Base-by-base conservation (phyloP, 345 rosid genomes). In the Isatis tinctoria region DNA sequence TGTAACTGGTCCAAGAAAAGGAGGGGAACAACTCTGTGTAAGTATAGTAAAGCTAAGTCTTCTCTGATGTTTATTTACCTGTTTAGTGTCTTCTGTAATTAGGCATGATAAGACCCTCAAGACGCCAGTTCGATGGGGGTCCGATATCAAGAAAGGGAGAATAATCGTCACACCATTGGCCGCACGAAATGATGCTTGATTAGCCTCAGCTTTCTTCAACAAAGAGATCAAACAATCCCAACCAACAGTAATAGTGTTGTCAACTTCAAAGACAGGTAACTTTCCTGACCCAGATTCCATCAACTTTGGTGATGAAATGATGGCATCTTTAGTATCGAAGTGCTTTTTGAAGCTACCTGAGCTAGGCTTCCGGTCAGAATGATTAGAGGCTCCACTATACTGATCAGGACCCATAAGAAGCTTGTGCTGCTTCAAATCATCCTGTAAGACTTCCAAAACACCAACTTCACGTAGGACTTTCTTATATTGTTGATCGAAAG, bases 391-490 rank as follows among this genome's bases (percentile, higher is more conserved):
- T 51, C 76, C 70, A 75, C 70, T 81, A 60, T 59, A 83, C 47
- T 85, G 83, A 14, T 92, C 96, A 53, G 89, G 80, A 60, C 94
- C 94, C 79, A 79, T 78, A 79, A 96, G 93, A 82, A 85, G 86
- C 82, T 88, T 92, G 82, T 96, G 92, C 81, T 90, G 97, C 90
- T 86, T 92, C 81, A 96, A 78, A 80, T 96, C 99, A 85, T 96
- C 98, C 60, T 89, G 82, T 76, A 96, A 82, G 73, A 90, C 99
- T 73, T 91, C 98, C 74, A 96, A 82, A 71, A 96, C 94, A 65
- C 99, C 98, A 79, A 96, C 99, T 81, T 96, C 99, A 67, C 98
- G 84, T 70, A 96, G 82, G 62, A 96, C 98, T 86, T 90, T 96
- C 84, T 90, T 96, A 84, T 92, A 96, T 62, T 92, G 98, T 79